Percentiles rank a stretch among this genome's conserved stretches.
These are phyloP conservation scores for Cicer bijugum DNA, from an alignment of 306 rosid genomes.

Conservation along the genomic window DNA sequence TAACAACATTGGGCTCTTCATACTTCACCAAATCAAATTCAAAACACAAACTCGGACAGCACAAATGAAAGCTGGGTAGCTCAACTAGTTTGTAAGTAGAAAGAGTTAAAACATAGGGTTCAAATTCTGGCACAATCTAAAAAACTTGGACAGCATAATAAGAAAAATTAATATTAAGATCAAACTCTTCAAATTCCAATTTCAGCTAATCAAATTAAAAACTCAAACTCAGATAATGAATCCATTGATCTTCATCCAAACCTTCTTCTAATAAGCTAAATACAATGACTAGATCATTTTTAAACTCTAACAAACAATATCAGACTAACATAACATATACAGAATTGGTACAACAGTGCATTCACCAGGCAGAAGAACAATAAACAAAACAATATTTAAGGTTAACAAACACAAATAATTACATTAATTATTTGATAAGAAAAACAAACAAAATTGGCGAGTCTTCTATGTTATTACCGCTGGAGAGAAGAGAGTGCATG, in stretches of 20 bases:
- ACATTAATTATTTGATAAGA: neutral
- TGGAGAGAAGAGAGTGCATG: conserved; percentile 36
- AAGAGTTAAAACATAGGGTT: too few relatives aligned
- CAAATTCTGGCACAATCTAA: too few relatives aligned
- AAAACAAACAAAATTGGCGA: too few relatives aligned
- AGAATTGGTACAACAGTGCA: neutral
- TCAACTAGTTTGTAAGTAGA: too few relatives aligned
- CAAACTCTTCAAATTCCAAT: neutral
- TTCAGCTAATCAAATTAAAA: neutral
- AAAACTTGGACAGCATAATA: neutral
- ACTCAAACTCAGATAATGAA: neutral
- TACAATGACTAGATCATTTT: neutral
- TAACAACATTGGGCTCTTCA: too few relatives aligned
- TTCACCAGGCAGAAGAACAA: neutral
- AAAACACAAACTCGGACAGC: neutral
- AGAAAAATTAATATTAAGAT: neutral
- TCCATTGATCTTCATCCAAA: neutral
- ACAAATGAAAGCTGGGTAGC: too few relatives aligned
- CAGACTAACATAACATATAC: neutral
- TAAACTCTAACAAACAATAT: neutral
- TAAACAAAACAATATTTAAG: neutral
- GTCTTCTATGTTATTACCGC: conserved; percentile 31
- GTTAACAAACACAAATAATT: neutral
- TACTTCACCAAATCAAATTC: neutral
- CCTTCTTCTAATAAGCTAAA: neutral